Conservation (phyloP, 139 green algal species). For the Tetradesmus lagerheimii region DNA sequence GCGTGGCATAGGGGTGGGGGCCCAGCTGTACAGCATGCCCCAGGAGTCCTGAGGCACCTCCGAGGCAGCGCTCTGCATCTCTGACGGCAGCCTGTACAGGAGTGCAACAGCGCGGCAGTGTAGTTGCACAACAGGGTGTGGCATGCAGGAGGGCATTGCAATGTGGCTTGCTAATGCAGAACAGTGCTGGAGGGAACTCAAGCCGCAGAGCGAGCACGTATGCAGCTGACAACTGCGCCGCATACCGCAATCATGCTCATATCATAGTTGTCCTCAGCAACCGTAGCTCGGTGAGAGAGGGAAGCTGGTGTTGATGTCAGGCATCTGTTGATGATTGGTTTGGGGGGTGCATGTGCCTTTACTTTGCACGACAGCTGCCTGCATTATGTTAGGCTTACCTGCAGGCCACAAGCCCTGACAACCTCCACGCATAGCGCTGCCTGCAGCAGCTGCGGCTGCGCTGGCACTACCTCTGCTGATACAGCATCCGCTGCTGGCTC, state of each 20-base stretch:
- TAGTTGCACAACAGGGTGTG: neutral
- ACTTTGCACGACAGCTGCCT: neutral
- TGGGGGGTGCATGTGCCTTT: too few species aligned
- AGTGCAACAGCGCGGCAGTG: neutral
- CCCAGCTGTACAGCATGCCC: constrained; percentile 56
- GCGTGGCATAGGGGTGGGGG: constrained; percentile 62
- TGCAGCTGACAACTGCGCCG: too few species aligned
- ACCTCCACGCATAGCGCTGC: constrained; percentile 59
- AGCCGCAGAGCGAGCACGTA: too few species aligned
- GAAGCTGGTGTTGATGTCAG: too few species aligned
- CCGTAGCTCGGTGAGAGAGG: too few species aligned
- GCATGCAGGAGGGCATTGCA: neutral
- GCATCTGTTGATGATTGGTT: too few species aligned
- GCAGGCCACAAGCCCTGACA: constrained; percentile 58
- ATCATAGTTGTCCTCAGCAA: too few species aligned
- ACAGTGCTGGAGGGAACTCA: too few species aligned
- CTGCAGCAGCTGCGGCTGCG: neutral
- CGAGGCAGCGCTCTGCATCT: constrained; percentile 61
- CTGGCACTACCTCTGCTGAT: neutral
- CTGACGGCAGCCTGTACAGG: constrained; percentile 53
- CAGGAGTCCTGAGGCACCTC: constrained; percentile 46
- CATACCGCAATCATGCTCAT: too few species aligned
- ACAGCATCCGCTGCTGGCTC: neutral
- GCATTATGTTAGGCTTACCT: constrained; percentile 11
- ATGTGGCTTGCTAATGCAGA: neutral